Evolutionary conservation across 208 protist species (phyloP).

Genomic region (Eutreptiella sp.): DNA sequence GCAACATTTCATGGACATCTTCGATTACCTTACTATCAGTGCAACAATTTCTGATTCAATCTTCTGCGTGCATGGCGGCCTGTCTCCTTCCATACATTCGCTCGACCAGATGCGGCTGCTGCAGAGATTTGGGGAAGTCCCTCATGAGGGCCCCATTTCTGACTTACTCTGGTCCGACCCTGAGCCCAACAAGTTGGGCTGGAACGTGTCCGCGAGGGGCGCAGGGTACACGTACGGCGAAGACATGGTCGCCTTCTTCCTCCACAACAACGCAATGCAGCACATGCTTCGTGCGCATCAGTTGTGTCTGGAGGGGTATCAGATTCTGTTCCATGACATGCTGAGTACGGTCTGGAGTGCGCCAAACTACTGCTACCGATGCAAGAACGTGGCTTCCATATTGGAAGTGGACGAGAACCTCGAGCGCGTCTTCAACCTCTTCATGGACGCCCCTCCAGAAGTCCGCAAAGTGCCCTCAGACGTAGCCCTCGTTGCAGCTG

Average conservation of each 20-base stretch:
- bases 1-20: slow-evolving; percentile 63
- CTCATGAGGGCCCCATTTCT: slow-evolving; percentile 80
- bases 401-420: slow-evolving; percentile 76
- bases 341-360: slow-evolving; percentile 91
- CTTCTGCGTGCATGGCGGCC: slow-evolving; percentile 88
- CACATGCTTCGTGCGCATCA: slow-evolving; percentile 74
- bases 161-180: slow-evolving; percentile 92
- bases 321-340: slow-evolving; percentile 45
- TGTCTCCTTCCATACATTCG: slow-evolving; percentile 77
- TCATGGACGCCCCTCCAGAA: slow-evolving; percentile 71
- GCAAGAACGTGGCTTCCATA: slow-evolving; percentile 87
- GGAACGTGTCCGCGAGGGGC: slow-evolving; percentile 32
- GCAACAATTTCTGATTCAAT: slow-evolving; percentile 55
- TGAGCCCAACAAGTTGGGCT: slow-evolving; percentile 38
- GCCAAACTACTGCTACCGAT: slow-evolving; percentile 96
- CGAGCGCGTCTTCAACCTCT: slow-evolving; percentile 64
- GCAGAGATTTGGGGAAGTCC: slow-evolving; percentile 73
- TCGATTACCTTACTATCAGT: slow-evolving; percentile 63
- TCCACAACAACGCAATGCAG: slow-evolving; percentile 53
- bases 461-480: too few relatives aligned
- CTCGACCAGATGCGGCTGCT: slow-evolving; percentile 62
- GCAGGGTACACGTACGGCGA: slow-evolving; percentile 64
- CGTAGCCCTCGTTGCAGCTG: too few relatives aligned
- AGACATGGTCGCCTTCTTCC: slow-evolving; percentile 55
- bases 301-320: slow-evolving; percentile 66